Evolutionary conservation across 129 eudicot species (phyloP).

Genomic region (Arctium lappa): DNA sequence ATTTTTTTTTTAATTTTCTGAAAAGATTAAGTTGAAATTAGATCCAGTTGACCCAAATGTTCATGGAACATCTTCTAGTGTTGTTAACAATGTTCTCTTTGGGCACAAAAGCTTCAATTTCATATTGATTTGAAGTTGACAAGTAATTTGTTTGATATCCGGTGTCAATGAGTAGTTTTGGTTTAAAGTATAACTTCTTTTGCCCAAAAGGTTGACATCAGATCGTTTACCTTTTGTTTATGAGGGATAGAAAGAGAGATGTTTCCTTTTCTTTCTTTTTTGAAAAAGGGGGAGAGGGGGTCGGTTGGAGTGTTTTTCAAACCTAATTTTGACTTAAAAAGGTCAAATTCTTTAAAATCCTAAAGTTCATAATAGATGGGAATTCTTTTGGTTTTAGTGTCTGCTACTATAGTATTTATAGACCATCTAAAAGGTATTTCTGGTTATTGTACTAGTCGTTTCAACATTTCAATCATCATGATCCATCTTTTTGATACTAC

Average conservation of each 20-base stretch:
- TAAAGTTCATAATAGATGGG: background rate
- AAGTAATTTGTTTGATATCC: background rate
- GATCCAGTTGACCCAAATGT: background rate
- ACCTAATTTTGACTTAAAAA: slow-evolving; percentile 20
- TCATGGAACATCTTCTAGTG: background rate
- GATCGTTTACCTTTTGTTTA: background rate
- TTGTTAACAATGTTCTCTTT: background rate
- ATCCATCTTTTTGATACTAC: background rate
- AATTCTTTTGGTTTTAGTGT: background rate
- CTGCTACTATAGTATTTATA: background rate
- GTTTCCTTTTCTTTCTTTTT: background rate
- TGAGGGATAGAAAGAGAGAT: background rate
- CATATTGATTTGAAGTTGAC: slow-evolving; percentile 17
- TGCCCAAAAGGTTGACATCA: background rate
- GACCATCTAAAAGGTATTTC: background rate
- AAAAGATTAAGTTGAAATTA: background rate
- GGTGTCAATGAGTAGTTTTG: background rate
- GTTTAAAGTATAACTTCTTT: background rate
- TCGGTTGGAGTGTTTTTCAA: background rate
- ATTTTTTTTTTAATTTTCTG: background rate
- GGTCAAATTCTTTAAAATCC: slow-evolving; percentile 4
- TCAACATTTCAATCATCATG: background rate
- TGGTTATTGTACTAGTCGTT: background rate
- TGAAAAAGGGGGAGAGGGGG: background rate
- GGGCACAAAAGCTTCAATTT: background rate